Evolutionary conservation across 2,329 filamentous ascomycete species (phyloP).

Genomic region (Chrysoporthe puriensis): DNA sequence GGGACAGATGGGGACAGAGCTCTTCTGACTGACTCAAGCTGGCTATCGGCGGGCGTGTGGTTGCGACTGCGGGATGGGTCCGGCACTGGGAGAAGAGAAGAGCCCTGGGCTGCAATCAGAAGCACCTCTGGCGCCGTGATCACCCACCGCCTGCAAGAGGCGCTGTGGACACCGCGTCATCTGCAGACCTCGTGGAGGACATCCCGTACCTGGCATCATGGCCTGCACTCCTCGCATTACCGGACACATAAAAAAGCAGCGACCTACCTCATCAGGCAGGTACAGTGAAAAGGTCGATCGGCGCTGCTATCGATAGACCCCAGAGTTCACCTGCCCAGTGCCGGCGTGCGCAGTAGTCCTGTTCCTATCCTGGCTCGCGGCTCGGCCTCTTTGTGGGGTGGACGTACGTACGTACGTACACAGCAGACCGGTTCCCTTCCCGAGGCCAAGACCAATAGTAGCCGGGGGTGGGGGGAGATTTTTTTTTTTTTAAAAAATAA

Average conservation of each 20-base stretch:
- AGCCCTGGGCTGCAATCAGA: too few relatives aligned
- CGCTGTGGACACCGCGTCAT: too few relatives aligned
- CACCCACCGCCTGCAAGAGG: too few relatives aligned
- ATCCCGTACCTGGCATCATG: not conserved
- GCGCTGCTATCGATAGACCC: conserved; percentile 6
- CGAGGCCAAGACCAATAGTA: not conserved
- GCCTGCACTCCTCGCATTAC: not conserved
- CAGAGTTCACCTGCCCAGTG: not conserved
- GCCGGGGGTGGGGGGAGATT: not conserved
- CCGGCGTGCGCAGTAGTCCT: not conserved
- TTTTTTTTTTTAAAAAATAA: too few relatives aligned
- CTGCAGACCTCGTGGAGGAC: not conserved
- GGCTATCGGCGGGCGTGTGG: too few relatives aligned
- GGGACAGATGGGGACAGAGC: too few relatives aligned
- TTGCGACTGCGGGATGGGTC: too few relatives aligned
- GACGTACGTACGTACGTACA: not conserved
- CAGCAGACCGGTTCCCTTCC: not conserved
- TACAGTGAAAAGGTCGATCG: not conserved
- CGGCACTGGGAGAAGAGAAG: too few relatives aligned
- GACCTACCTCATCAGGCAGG: conserved; percentile 20
- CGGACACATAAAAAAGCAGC: not conserved
- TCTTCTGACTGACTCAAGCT: too few relatives aligned
- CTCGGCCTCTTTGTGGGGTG: conserved; percentile 7
- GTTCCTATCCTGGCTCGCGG: not conserved
- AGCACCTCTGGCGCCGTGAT: too few relatives aligned